These are phyloP conservation scores for Phytophthora agathidicida DNA, from an alignment of 352 stramenopile species.

Conservation along the genomic window DNA sequence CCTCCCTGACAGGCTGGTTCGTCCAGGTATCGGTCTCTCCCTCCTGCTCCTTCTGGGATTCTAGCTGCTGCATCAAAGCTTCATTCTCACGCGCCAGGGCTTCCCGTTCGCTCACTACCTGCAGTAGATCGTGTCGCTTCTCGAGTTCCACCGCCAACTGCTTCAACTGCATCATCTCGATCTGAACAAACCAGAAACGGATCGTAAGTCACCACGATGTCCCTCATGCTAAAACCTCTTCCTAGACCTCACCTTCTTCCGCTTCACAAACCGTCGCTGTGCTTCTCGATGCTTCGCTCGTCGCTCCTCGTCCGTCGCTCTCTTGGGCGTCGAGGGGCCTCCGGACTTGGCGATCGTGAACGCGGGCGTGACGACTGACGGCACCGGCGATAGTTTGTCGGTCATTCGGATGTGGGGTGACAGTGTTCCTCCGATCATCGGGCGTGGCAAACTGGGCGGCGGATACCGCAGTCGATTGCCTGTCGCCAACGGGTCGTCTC, in stretches of 20 bases:
- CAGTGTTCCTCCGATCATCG: constrained; percentile 23
- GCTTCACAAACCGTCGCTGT: constrained; percentile 53
- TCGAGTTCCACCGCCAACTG: constrained; percentile 39
- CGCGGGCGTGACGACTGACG: constrained; percentile 9
- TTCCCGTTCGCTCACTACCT: constrained; percentile 27
- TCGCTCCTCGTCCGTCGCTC: constrained; percentile 54
- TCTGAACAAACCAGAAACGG: constrained; percentile 18
- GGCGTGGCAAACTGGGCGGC: constrained; percentile 25
- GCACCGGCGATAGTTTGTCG: constrained; percentile 12
- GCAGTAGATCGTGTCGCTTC: constrained; percentile 39
- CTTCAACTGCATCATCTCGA: constrained; percentile 43
- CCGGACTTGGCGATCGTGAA: constrained; percentile 15
- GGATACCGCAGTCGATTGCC: constrained; percentile 21
- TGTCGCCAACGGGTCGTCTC: constrained; percentile 8
- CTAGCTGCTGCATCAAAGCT: constrained; percentile 28
- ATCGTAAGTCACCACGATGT: background rate
- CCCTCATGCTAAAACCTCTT: background rate
- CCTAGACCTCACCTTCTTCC: constrained; percentile 48
- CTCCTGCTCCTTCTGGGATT: constrained; percentile 18
- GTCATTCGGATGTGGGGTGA: constrained; percentile 17
- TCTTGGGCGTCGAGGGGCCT: constrained; percentile 13
- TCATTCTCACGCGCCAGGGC: constrained; percentile 29
- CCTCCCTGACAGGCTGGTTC: constrained; percentile 8
- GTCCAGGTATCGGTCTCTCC: constrained; percentile 4
- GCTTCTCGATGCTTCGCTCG: constrained; percentile 61